A percentile compares a stretch with the other conserved stretches of the same genome.
These are phyloP conservation scores for Capillidium heterosporum DNA, from an alignment of 371 early-diverging fungal genomes.

Conservation along the genomic window DNA sequence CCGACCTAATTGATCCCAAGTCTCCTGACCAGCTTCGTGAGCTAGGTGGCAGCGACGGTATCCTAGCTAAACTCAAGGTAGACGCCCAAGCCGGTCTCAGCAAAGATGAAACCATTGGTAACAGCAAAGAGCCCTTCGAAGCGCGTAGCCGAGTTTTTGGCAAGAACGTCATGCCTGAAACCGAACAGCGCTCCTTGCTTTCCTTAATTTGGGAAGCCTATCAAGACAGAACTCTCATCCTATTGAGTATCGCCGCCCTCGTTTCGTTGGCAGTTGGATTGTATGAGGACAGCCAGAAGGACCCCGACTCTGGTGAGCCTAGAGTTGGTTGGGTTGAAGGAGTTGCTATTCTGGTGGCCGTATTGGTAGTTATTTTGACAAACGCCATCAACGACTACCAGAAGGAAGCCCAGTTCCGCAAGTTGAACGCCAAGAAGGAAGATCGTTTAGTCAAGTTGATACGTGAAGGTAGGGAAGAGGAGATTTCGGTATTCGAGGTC, in stretches of 20 bases:
- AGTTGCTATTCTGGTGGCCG: slow-evolving; percentile 56
- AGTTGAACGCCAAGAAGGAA: slow-evolving; percentile 61
- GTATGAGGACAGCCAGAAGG: slow-evolving; percentile 46
- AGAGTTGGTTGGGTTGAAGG: slow-evolving; percentile 60
- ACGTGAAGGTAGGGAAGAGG: slow-evolving; percentile 52
- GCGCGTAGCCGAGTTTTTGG: slow-evolving; percentile 50
- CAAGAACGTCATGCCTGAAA: slow-evolving; percentile 7
- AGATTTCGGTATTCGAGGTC: slow-evolving; percentile 71
- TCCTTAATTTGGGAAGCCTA: neutral
- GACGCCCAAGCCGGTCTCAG: slow-evolving; percentile 41
- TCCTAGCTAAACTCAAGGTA: slow-evolving; percentile 38
- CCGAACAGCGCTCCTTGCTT: neutral
- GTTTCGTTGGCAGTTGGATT: slow-evolving; percentile 72
- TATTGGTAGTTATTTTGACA: slow-evolving; percentile 59
- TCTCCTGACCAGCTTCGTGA: slow-evolving; percentile 19
- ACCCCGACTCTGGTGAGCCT: slow-evolving; percentile 14
- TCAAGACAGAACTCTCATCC: slow-evolving; percentile 18
- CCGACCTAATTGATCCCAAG: slow-evolving; percentile 2
- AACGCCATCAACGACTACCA: slow-evolving; percentile 69
- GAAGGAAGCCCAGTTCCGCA: slow-evolving; percentile 73
- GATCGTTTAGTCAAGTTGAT: slow-evolving; percentile 52
- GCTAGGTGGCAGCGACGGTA: slow-evolving; percentile 39
- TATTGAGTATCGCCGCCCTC: slow-evolving; percentile 61
- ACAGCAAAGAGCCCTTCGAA: slow-evolving; percentile 10
- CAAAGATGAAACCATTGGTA: slow-evolving; percentile 27